Evolutionary conservation across 108 stramenopile genomes (phyloP), one percentile per base, ranked within the genome.

Genomic region (Epithemia pelagica): DNA sequence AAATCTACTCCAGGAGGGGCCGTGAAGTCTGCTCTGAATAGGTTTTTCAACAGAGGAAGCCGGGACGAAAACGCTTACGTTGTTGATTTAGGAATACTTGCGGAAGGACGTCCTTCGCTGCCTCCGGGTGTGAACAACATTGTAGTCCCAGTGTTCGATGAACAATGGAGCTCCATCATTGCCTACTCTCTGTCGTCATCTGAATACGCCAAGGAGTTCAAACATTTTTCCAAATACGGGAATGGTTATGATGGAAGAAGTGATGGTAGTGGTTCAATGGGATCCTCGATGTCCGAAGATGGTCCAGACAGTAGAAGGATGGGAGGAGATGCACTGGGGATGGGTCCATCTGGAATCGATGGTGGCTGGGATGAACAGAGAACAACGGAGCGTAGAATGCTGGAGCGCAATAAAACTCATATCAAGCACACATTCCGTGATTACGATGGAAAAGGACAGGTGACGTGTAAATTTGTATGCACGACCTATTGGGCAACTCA

Each of bases 401-500:
- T 95, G 30, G 78, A 82, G 32, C 66, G 90, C 71, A 82, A 81
- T 61, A 96, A 96, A 70, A 81, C 88, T 3, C 91, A 96, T 68
- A 90, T 96, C 67, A 93, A 95, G 67, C 88, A 91, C 66, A 91
- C 90, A 24, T 96, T 96, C 66, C 81, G 91, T 18, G 96, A 96
- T 75, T 81, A 80, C 65, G 94, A 95, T 70, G 88, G 86, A 55
- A 95, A 94, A 66, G 92, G 94, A 3, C 82, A 89, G 57, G 82
- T 82, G 59, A 66, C 89, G 0, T 95, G 94, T 80, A 98, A 96
- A 73, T 98, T 95, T 70, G 82, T 95, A 32, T 95, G 94, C 73
- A 96, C 95, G 23, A 86, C 92, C 1, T 96, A 93, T 73, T 96
- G 96, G 95, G 90, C 96, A 10, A 89, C 89, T n/a, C 97, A 98